These are phyloP conservation scores for Pilobolus umbonatus DNA, from an alignment of 192 early-diverging fungal species.

Conservation along the genomic window DNA sequence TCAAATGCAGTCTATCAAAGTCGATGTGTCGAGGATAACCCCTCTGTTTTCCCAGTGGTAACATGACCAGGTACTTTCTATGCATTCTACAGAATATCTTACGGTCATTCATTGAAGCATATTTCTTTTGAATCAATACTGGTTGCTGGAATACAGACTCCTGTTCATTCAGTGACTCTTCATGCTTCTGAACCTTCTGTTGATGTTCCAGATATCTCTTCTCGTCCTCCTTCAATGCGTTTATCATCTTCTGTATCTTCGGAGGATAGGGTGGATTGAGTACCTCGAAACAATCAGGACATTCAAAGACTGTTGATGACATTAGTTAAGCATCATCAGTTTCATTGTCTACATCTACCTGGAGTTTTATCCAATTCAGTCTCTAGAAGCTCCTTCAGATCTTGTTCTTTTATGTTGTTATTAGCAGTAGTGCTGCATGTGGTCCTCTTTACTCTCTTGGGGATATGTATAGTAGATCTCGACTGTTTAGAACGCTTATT, in stretches of 20 bases:
- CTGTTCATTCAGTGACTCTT: not conserved
- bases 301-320: not conserved
- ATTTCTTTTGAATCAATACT: not conserved
- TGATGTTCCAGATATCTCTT: not conserved
- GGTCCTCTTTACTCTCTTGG: no score
- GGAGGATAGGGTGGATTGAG: not conserved
- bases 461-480: no score
- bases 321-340: no score
- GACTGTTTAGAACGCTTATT: no score
- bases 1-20: constrained; percentile 25
- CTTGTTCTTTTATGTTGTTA: no score
- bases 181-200: not conserved
- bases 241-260: not conserved
- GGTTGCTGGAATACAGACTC: not conserved
- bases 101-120: constrained; percentile 5
- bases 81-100: constrained; percentile 42
- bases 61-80: constrained; percentile 28
- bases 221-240: not conserved
- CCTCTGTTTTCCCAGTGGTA: constrained; percentile 33
- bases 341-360: no score
- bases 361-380: no score
- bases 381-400: no score
- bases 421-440: no score
- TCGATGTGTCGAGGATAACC: constrained; percentile 40
- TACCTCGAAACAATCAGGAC: not conserved